phyloP scores from a whole-genome alignment of 2,329 filamentous ascomycete genomes.

The Venturiaceae sp. region DNA sequence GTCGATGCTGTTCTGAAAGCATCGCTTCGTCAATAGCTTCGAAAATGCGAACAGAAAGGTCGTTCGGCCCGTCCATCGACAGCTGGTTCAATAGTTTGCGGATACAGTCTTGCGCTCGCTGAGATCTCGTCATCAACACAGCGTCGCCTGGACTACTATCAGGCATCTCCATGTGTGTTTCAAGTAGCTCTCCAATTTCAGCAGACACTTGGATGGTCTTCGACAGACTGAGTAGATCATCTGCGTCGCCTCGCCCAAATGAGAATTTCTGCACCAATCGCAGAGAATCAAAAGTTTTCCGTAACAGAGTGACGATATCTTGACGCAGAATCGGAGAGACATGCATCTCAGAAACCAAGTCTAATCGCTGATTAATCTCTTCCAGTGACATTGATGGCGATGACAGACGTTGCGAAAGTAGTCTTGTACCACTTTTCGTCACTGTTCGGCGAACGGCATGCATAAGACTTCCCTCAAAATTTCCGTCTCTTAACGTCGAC shows the following conservation, averaged over 20 bases:
- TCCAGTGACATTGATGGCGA: slow-evolving; percentile 81
- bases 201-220: slow-evolving; percentile 69
- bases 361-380: slow-evolving; percentile 68
- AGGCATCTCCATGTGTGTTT: slow-evolving; percentile 15
- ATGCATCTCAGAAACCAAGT: slow-evolving; percentile 71
- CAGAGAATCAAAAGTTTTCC: slow-evolving; percentile 73
- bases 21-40: slow-evolving; percentile 88
- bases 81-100: slow-evolving; percentile 46
- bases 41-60: slow-evolving; percentile 62
- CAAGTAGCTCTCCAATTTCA: slow-evolving; percentile 46
- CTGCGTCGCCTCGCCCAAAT: slow-evolving; percentile 80
- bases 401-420: slow-evolving; percentile 72
- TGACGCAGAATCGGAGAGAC: slow-evolving; percentile 59
- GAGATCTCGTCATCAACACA: not conserved
- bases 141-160: slow-evolving; percentile 11
- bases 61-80: slow-evolving; percentile 54
- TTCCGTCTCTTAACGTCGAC: slow-evolving; percentile 71
- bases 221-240: slow-evolving; percentile 77
- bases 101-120: slow-evolving; percentile 15
- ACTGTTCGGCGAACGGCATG: slow-evolving; percentile 85
- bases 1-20: slow-evolving; percentile 67
- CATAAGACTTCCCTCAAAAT: slow-evolving; percentile 72
- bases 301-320: slow-evolving; percentile 56
- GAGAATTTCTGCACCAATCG: slow-evolving; percentile 91
- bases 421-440: slow-evolving; percentile 79